phyloP scores from a whole-genome alignment of 2,329 filamentous ascomycete genomes.

The Alternaria sp. region DNA sequence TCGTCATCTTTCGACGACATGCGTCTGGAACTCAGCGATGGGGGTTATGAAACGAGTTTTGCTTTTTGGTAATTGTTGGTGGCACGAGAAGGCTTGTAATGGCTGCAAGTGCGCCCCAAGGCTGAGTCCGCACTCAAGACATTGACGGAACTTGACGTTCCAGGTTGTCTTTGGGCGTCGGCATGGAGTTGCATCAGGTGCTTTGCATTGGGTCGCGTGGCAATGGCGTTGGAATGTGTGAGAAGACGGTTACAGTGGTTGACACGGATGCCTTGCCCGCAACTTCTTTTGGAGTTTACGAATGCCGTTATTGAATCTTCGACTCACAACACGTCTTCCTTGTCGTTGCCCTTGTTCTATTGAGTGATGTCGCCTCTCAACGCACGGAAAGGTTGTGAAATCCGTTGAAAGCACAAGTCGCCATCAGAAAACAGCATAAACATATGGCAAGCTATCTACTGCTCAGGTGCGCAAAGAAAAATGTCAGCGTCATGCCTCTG shows the following conservation, averaged over 20 bases:
- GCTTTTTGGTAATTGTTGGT: neutral
- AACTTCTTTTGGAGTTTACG: neutral
- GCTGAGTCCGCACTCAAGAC: neutral
- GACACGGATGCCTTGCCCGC: neutral
- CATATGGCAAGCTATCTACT: neutral
- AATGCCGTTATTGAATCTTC: neutral
- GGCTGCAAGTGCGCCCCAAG: neutral
- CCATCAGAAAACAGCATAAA: neutral
- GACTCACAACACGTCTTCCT: neutral
- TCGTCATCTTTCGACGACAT: neutral
- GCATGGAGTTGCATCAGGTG: slow-evolving; percentile 15
- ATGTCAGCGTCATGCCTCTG: neutral
- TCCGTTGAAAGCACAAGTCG: neutral
- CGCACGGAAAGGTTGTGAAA: neutral
- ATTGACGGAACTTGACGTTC: neutral
- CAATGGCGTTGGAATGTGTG: slow-evolving; percentile 17
- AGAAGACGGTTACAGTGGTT: neutral
- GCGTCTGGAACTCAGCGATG: neutral
- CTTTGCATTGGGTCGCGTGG: slow-evolving; percentile 15
- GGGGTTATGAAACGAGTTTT: neutral
- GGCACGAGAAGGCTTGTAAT: neutral
- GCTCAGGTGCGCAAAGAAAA: neutral
- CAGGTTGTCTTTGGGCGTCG: slow-evolving; percentile 6
- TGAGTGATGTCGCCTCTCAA: neutral
- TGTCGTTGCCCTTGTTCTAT: neutral